Evolutionary conservation across 2,329 filamentous ascomycete species (phyloP), one percentile per base, ranked within the genome.

Genomic region (Clonostachys sp.): DNA sequence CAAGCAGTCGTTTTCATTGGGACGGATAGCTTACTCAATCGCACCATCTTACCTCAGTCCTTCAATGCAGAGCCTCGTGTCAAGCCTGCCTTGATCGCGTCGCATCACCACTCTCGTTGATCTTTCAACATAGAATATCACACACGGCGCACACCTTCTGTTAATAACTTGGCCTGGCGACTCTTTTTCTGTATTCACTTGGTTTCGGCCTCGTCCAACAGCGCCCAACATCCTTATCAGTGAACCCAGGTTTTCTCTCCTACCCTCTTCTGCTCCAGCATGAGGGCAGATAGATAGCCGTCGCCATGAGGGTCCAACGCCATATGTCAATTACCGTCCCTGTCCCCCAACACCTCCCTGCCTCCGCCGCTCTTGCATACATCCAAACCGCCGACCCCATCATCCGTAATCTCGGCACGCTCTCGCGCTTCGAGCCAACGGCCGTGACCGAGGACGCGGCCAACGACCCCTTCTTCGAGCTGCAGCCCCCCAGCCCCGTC

Each of bases 401-500:
- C 50, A 71, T 75, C 55, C 59, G 53, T 52, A 66, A 71, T 51
- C 68, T 72, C 30, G 61, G 61, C 50, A 57, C 67, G 36, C 59
- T 69, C 34, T 62, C 56, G 6, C 56, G 59, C 34, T 73, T 59
- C 53, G 60, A 65, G 41, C 61, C 64, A 36, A 62, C 66, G 12
- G 50, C 62, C 40, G 55, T 66, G 20, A 51, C 59, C n/a, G 53
- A 64, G 30, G 52, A 55, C 47, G 58, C 70, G 41, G 62, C 61
- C 44, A 57, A 61, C 48, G 72, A 74, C 56, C 58, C 66, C 39
- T 73, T 72, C 57, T 75, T 74, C 57, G 57, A 62, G 33, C 56
- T 53, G 42, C 65, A 57, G 48, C 18, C 49, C 36, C 12, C 63
- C 40, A 57, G 66, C 39, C 56, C 64, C 46, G 62, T 74, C 52